phyloP scores from a whole-genome alignment of 2,329 filamentous ascomycete genomes.

The Aureobasidium sp. region DNA sequence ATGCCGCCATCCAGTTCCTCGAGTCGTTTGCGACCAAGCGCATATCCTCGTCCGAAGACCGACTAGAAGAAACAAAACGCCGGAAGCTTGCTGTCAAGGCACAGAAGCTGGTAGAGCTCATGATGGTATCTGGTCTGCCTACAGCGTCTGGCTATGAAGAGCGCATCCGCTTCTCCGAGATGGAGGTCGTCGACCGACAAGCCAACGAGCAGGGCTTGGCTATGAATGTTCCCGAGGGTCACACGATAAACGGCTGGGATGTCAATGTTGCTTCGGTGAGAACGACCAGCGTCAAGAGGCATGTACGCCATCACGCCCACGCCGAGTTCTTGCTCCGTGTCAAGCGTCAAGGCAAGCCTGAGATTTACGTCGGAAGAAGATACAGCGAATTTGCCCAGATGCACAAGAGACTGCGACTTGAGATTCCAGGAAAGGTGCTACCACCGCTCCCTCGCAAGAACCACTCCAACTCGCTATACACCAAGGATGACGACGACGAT shows the following conservation, averaged over 20 bases:
- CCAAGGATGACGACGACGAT: constrained; percentile 52
- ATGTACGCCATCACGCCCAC: constrained; percentile 83
- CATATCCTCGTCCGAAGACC: constrained; percentile 93
- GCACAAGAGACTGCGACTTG: constrained; percentile 70
- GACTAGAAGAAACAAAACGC: constrained; percentile 91
- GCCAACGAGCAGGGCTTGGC: constrained; percentile 87
- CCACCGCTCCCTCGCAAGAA: constrained; percentile 88
- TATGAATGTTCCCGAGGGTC: constrained; percentile 80
- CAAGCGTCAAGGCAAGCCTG: constrained; percentile 66
- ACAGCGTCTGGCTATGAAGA: constrained; percentile 97
- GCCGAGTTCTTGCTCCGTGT: constrained; percentile 91
- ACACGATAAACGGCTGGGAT: constrained; percentile 93
- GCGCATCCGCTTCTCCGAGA: constrained; percentile 89
- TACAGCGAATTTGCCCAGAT: constrained; percentile 83
- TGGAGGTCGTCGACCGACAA: constrained; percentile 90
- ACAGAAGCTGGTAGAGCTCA: constrained; percentile 91
- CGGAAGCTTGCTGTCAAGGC: constrained; percentile 87
- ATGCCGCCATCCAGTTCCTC: constrained; percentile 59
- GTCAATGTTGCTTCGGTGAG: constrained; percentile 89
- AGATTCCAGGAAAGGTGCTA: constrained; percentile 84
- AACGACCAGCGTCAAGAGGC: constrained; percentile 72
- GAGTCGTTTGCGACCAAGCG: constrained; percentile 96
- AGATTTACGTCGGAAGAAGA: constrained; percentile 72
- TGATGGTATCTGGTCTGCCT: constrained; percentile 97
- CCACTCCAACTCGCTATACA: constrained; percentile 63